A percentile compares a stretch with the other conserved stretches of the same genome.
These are phyloP conservation scores for Trichocladium antarcticum DNA, from an alignment of 495 filamentous ascomycete species.

Conservation along the genomic window DNA sequence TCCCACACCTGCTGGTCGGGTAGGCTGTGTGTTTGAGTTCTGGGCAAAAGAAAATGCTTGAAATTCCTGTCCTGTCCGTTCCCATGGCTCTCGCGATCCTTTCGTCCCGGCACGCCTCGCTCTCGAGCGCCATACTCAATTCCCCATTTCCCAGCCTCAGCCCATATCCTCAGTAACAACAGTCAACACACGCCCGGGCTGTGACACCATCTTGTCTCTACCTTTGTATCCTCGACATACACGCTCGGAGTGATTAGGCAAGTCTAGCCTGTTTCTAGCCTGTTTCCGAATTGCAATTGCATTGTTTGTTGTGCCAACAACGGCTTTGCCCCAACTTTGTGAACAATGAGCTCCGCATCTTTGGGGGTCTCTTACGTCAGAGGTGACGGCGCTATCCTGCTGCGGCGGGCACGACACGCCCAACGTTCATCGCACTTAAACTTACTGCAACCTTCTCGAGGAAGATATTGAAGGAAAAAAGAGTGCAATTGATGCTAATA, in stretches of 20 bases:
- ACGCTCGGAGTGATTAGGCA: not conserved
- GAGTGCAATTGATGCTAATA: no score
- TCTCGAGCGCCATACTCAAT: no score
- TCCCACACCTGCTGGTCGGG: not conserved
- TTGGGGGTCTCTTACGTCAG: constrained; percentile 11
- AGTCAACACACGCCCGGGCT: not conserved
- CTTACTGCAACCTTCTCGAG: not conserved
- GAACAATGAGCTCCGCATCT: not conserved
- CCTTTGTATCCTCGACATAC: not conserved
- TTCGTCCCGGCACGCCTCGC: not conserved
- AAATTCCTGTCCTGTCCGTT: constrained; percentile 12
- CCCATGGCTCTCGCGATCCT: constrained; percentile 13
- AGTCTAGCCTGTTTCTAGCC: not conserved
- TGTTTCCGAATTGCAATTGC: not conserved
- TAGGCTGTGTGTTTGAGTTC: not conserved
- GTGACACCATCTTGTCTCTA: not conserved
- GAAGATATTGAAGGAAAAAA: not conserved
- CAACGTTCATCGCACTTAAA: not conserved
- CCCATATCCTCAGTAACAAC: not conserved
- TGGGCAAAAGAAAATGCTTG: constrained; percentile 14
- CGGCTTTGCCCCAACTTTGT: not conserved
- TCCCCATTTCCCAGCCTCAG: not conserved
- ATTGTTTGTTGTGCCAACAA: not conserved
- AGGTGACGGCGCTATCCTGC: constrained; percentile 4
- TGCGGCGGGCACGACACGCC: not conserved